Evolutionary conservation across 2,329 filamentous ascomycete genomes (phyloP).

Genomic region (Cladosporium cucumerinum): DNA sequence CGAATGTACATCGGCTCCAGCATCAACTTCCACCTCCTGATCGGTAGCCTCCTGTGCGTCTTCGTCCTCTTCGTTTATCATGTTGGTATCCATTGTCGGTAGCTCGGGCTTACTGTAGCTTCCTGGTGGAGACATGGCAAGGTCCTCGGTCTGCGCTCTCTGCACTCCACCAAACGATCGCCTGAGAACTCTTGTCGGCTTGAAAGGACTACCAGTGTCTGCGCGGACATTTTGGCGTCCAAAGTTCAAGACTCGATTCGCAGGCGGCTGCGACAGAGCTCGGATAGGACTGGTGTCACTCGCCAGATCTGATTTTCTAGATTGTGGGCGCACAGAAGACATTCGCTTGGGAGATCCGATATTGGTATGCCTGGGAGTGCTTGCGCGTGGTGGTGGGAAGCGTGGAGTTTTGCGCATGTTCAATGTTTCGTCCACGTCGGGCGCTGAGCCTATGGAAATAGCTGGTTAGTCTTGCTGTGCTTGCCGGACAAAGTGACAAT

Average conservation of each 20-base stretch:
- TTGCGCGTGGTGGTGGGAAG: slow-evolving; percentile 51
- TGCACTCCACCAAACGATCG: slow-evolving; percentile 24
- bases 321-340: slow-evolving; percentile 53
- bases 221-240: slow-evolving; percentile 27
- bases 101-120: slow-evolving; percentile 13
- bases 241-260: slow-evolving; percentile 35
- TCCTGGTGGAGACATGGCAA: slow-evolving; percentile 11
- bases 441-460: slow-evolving; percentile 45
- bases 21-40: slow-evolving; percentile 10
- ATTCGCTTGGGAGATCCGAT: slow-evolving; percentile 60
- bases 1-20: not conserved
- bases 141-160: slow-evolving; percentile 17
- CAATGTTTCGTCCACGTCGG: slow-evolving; percentile 46
- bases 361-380: slow-evolving; percentile 63
- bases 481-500: no score
- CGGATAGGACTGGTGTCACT: slow-evolving; percentile 12
- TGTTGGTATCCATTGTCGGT: not conserved
- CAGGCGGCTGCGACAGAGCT: slow-evolving; percentile 23
- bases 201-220: slow-evolving; percentile 33
- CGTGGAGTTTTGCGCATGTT: slow-evolving; percentile 42
- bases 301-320: slow-evolving; percentile 36
- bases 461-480: not conserved
- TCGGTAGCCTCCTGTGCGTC: not conserved
- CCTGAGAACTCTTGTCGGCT: slow-evolving; percentile 29
- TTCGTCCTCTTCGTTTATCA: slow-evolving; percentile 2